Conservation (phyloP, 2,329 filamentous ascomycete species). For the Arthrobotrys pseudoclavata region DNA sequence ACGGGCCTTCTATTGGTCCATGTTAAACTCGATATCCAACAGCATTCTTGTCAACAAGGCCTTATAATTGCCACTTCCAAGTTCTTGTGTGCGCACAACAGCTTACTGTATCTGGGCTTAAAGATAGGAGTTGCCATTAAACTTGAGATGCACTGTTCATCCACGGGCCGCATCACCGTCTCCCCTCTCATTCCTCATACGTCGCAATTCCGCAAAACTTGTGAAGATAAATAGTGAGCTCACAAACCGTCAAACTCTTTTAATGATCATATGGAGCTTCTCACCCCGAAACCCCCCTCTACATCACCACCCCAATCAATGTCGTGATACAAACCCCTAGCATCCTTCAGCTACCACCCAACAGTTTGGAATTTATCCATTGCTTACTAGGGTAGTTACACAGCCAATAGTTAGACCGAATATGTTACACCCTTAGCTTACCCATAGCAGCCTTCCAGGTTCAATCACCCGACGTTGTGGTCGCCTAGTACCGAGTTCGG, state of each 20-base stretch:
- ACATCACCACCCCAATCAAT: slow-evolving; percentile 9
- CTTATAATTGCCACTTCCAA: neutral
- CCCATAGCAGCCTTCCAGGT: neutral
- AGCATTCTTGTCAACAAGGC: neutral
- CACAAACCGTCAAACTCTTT: neutral
- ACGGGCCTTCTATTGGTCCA: neutral
- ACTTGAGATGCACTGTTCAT: neutral
- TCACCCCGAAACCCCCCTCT: neutral
- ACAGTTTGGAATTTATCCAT: slow-evolving; percentile 36
- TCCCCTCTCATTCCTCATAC: neutral
- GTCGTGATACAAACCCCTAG: slow-evolving; percentile 17
- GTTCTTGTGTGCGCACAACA: slow-evolving; percentile 2
- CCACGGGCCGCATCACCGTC: slow-evolving; percentile 18
- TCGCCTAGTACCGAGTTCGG: slow-evolving; percentile 5
- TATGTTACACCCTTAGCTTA: slow-evolving; percentile 9
- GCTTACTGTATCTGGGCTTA: slow-evolving; percentile 8
- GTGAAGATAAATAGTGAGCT: neutral
- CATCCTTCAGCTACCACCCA: neutral
- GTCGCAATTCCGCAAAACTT: neutral
- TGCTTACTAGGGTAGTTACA: slow-evolving; percentile 25
- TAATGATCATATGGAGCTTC: neutral
- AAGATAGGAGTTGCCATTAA: neutral
- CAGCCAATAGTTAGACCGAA: slow-evolving; percentile 5
- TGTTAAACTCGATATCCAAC: neutral
- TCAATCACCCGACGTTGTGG: neutral